These are phyloP conservation scores for Aphanomyces euteiches DNA, from an alignment of 352 stramenopile species.

Conservation along the genomic window DNA sequence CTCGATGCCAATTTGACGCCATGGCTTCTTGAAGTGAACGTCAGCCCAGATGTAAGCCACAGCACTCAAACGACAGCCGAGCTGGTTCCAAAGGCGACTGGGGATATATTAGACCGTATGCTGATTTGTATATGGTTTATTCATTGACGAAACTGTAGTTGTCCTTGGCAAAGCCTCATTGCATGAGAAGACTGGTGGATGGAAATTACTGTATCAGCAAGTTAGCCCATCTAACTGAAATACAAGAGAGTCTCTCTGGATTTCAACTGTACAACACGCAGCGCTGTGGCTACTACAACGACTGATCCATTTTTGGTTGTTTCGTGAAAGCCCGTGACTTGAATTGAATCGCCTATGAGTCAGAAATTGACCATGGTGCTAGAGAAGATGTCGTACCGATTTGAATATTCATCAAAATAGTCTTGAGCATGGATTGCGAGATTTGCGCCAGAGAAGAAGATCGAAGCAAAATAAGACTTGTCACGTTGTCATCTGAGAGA, in stretches of 20 bases:
- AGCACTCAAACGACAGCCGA: conserved; percentile 54
- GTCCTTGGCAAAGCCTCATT: not conserved
- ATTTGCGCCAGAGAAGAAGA: not conserved
- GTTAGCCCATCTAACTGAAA: not conserved
- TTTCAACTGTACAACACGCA: not conserved
- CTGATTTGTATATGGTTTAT: not conserved
- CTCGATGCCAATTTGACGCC: conserved; percentile 51
- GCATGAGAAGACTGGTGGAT: not conserved
- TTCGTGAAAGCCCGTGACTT: not conserved
- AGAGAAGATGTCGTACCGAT: conserved; percentile 11
- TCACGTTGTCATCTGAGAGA: not conserved
- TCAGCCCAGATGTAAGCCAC: conserved; percentile 83
- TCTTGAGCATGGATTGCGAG: not conserved
- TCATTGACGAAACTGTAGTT: conserved; percentile 8
- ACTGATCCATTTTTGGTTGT: not conserved
- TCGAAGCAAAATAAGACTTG: not conserved
- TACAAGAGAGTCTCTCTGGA: conserved; percentile 9
- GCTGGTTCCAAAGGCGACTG: conserved; percentile 52
- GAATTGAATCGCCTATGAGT: not conserved
- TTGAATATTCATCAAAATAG: conserved; percentile 14
- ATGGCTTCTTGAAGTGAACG: conserved; percentile 85
- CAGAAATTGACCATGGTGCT: not conserved
- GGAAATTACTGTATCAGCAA: conserved; percentile 1
- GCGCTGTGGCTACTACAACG: not conserved
- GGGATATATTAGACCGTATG: conserved; percentile 49